Evolutionary conservation across 176 grass and related monocot genomes (phyloP), one percentile per base, ranked within the genome.

Genomic region (Areca catechu): DNA sequence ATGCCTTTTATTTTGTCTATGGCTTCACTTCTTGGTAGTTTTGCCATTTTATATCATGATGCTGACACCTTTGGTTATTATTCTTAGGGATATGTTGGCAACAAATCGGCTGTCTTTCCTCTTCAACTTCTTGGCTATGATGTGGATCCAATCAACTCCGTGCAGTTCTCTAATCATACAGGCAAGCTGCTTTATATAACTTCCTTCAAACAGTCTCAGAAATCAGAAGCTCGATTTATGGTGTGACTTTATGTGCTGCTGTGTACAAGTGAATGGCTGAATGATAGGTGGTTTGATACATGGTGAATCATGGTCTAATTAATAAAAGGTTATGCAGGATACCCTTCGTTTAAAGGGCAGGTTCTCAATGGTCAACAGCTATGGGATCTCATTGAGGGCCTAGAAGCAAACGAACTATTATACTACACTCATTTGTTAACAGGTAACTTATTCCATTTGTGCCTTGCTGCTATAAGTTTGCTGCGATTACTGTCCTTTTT

Each of bases 101-200:
- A 98, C 72, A 98, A 98, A 85, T 88, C 93, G 25, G 87, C 93
- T 3, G 70, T 98, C 22, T 98, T 98, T 77, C 93, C 93, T 30
- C 71, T 98, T 63, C 93, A 98, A 58, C 93, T 98, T 61, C 87
- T 98, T 56, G 87, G 93, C 52, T 98, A 83, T 76, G 93, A 98
- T 57, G 93, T 98, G 51, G 93, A 98, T 71, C 81, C 79, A 3
- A 88, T 98, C 68, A 98, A 98, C 62, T 98, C 93, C 24, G 87
- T 92, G 75, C 93, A 92, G 70, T 98, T 92, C 57, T 98, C 93
- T 74, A 89, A 98, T 78, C 93, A 98, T 80, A 98, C 93, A 88
- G 87, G 93, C 82, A 83, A 29, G 29, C 43, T 76, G 54, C 5
- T 77, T 30, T 19, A 16, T 53, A 34, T 17, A 64, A 24, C 17